Percentiles rank a stretch among this genome's conserved stretches.
Conservation (phyloP, 2,329 filamentous ascomycete species). For the Meredithiella fracta region DNA sequence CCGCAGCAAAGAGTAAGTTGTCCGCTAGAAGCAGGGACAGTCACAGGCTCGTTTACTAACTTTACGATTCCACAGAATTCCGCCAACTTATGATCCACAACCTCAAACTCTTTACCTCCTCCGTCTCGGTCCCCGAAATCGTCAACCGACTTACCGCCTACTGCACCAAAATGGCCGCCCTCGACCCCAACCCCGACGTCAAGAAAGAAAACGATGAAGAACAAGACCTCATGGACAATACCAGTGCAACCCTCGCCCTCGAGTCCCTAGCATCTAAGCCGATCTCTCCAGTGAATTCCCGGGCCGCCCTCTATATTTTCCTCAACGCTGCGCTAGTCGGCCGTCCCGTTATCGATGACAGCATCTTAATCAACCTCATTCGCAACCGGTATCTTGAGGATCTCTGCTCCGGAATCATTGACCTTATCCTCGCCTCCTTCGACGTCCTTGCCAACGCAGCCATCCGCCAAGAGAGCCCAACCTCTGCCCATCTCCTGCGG, state of each 20-base stretch:
- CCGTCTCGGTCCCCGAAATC: slow-evolving; percentile 40
- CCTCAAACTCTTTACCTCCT: slow-evolving; percentile 36
- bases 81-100: slow-evolving; percentile 34
- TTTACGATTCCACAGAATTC: slow-evolving; percentile 21
- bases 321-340: slow-evolving; percentile 72
- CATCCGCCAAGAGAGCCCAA: slow-evolving; percentile 42
- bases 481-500: slow-evolving; percentile 55
- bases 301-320: slow-evolving; percentile 72
- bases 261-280: slow-evolving; percentile 43
- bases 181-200: slow-evolving; percentile 23
- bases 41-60: slow-evolving; percentile 2
- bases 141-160: slow-evolving; percentile 39
- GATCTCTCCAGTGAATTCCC: slow-evolving; percentile 54
- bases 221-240: slow-evolving; percentile 23
- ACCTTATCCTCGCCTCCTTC: slow-evolving; percentile 76
- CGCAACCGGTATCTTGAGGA: slow-evolving; percentile 76
- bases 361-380: slow-evolving; percentile 59
- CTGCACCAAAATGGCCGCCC: slow-evolving; percentile 36
- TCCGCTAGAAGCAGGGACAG: not conserved
- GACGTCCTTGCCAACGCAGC: slow-evolving; percentile 78
- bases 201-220: slow-evolving; percentile 4
- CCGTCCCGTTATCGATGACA: slow-evolving; percentile 70
- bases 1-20: slow-evolving; percentile 22
- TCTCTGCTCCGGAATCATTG: slow-evolving; percentile 57
- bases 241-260: slow-evolving; percentile 31